Base-by-base conservation (phyloP, 1,139 yeast genomes). In the Yamadazyma triangularis region DNA sequence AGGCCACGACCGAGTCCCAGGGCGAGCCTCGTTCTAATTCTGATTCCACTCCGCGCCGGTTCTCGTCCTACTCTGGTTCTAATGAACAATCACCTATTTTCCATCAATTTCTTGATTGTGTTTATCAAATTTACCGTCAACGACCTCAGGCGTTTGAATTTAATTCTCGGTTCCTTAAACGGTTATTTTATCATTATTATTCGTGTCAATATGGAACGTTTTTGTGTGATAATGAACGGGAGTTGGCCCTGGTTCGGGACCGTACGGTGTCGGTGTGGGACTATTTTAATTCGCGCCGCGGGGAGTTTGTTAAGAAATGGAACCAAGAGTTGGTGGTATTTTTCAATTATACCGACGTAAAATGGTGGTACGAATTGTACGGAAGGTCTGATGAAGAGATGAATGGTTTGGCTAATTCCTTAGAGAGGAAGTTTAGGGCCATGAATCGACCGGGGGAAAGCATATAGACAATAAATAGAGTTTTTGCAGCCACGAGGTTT, bases 131-230 rank as follows among this genome's bases (percentile, higher is more conserved):
- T 12, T 56, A 73, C 34, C 60, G 78, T 10, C 95, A 88, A 50
- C 71, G 75, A 41, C 95, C 96, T 0, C 50, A 60, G 1, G 60
- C 66, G 27, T 91, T 91, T 56, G 96, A 91, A 56, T 89, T 80
- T 59, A 88, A 89, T 47, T 95, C 89, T 51, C 63, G 96, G 30
- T 88, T 91, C 47, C 58, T 93, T 43, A 73, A 95, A 45, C 61
- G 97, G 30, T 60, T 91, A 32, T 70, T 87, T 22, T 91, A 91
- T 50, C 98, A 91, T 55, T 65, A 84, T 28, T 87, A 89, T 50
- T 85, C 96, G 1, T 88, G 97, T 50, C 98, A 91, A 53, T 91
- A 88, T 54, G 98, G 98, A 3, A 78, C 95, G 1, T 91, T 91
- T 48, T 56, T 93, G 30, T 78, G 75, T 46, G 84, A 91, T 50